Base-by-base conservation (phyloP, 1,284 basidiomycete genomes). In the Laetiporus sulphureus region DNA sequence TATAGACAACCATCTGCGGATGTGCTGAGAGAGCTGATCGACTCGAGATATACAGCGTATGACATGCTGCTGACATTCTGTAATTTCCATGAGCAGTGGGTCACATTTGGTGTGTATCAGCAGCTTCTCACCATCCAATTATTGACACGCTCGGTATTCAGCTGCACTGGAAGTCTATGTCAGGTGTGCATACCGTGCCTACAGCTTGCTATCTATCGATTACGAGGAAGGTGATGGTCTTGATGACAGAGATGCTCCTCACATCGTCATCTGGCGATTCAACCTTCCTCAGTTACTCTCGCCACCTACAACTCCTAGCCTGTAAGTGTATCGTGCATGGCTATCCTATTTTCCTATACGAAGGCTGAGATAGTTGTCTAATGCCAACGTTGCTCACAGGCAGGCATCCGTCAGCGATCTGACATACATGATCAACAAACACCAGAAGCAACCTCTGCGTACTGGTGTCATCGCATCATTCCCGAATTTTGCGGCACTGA, bases 21-120 rank as follows among this genome's bases (percentile, higher is more conserved):
- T 46, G 76, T 92, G 23, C 73, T 99, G 54, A 83, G 84, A 57
- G 96, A 99, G 67, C 79, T 99, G 33, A 91, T 88, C 51, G 96
- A 99, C 67, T 97, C 93, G 21, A 79, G 91, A 45, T 96, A 94
- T 70, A 95, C 91, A 16, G 94, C 99, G 23, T 99, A 88, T 65
- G 95, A 99, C 59, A 96, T 99, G 10, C 75, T 99, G 43, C 91
- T 93, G n/a, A 78, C 89, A 11, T 99, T 99, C 77, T 99, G 98
- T 75, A 81, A 79, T 49, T 85, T 93, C 60, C 63, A 74, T 24
- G 91, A 97, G 55, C 76, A 83, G 37, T 84, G 85, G 74, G 79
- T 98, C 47, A 79, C 83, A 19, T 78, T 97, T 36, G 83, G 87
- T 88, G 46, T 38, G 77, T 61, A 11, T 30, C 39, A 36, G 22